Base-by-base conservation (phyloP, 192 early-diverging fungal genomes). In the Lobosporangium transversale region DNA sequence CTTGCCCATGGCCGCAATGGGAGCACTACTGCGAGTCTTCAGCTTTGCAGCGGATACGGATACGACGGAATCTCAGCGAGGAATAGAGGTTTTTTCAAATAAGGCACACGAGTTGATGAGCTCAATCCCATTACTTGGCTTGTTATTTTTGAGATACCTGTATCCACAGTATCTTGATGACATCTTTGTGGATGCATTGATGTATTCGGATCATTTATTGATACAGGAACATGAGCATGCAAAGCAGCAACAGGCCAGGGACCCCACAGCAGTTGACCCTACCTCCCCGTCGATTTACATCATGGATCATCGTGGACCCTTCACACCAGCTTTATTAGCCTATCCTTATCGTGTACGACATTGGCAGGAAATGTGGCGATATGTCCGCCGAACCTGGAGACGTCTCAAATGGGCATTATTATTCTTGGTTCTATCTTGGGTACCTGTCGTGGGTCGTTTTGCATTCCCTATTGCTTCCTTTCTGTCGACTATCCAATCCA, bases 161-260 rank as follows among this genome's bases (percentile, higher is more conserved):
- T 88, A 89, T 51, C 81, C 87, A 12, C 70, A 84, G 45, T 83
- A 85, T 35, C 57, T 89, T 30, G 87, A 89, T 61, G 78, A 81
- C 42, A 70, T 89, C 26, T 89, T 89, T 62, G 65, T 89, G 45
- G 82, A 86, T 17, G 81, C 82, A 6, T 43, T 88, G 8, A 37
- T 57, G 12, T 82, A 80, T 42, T 61, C 84, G 20, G 87, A 88
- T 49, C 54, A 64, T 20, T 40, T 60, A 40, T 43, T 79, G 57
- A 15, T 51, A 6, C 76, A 82, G 64, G 78, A 82, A 52, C 81
- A 82, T 51, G 75, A 79, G 36, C 61, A 68, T 26, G 65, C 59
- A 35, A 58, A 67, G 33, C 43, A 31, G 3, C 36, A 62, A 7
- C 51, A 67, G 33, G 64, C 51, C 6, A 32, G 62, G 36, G 5